Evolutionary conservation across 2,329 filamentous ascomycete genomes (phyloP).

Genomic region (Escovopsis sp.): DNA sequence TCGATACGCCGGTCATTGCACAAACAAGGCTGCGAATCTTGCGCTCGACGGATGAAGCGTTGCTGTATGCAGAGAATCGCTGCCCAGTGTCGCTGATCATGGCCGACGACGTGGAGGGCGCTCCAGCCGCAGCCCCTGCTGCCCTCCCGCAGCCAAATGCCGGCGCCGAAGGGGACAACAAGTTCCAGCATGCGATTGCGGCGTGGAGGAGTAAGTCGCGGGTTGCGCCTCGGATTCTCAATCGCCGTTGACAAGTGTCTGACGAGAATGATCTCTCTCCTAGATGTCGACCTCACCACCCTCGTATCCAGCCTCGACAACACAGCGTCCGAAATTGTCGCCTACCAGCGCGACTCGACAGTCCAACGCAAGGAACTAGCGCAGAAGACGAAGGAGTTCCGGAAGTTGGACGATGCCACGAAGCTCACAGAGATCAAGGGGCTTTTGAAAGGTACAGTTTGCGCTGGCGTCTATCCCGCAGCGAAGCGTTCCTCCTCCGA

Average conservation of each 20-base stretch:
- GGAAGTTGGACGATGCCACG: slow-evolving; percentile 76
- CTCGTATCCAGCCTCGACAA: slow-evolving; percentile 78
- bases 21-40: neutral
- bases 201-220: slow-evolving; percentile 71
- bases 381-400: slow-evolving; percentile 98
- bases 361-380: slow-evolving; percentile 92
- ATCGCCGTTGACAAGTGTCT: slow-evolving; percentile 8
- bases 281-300: slow-evolving; percentile 75
- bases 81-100: slow-evolving; percentile 10
- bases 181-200: slow-evolving; percentile 91
- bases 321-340: slow-evolving; percentile 87
- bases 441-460: slow-evolving; percentile 58
- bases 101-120: slow-evolving; percentile 19
- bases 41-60: slow-evolving; percentile 7
- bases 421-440: slow-evolving; percentile 84
- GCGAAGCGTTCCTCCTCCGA: neutral
- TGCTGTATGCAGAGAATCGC: slow-evolving; percentile 2
- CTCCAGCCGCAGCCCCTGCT: slow-evolving; percentile 5
- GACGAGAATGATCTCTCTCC: neutral
- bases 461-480: neutral
- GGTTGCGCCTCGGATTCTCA: neutral
- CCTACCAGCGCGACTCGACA: slow-evolving; percentile 87
- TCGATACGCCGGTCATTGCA: too few species aligned
- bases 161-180: slow-evolving; percentile 53
- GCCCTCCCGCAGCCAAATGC: slow-evolving; percentile 3